These are phyloP conservation scores for Spizellomyces sp. DNA, from an alignment of 192 early-diverging fungal genomes.

Conservation along the genomic window DNA sequence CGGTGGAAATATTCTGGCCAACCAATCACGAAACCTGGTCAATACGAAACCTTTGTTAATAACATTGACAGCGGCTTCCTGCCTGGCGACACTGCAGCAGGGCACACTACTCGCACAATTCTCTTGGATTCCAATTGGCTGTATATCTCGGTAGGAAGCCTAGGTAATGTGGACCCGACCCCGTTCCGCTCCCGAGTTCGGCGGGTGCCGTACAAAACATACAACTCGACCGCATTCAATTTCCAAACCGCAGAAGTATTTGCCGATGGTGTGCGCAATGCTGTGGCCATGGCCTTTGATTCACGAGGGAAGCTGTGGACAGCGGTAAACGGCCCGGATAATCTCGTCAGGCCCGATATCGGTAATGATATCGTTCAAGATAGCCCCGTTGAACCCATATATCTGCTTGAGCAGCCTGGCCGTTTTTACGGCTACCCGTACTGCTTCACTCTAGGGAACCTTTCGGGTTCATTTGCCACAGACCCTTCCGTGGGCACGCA, in stretches of 20 bases:
- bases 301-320: conserved; percentile 26
- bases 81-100: conserved; percentile 7
- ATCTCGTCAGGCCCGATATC: conserved; percentile 34
- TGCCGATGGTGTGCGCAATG: conserved; percentile 48
- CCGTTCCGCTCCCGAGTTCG: conserved; percentile 29
- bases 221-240: conserved; percentile 18
- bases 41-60: conserved; percentile 18
- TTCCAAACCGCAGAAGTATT: conserved; percentile 26
- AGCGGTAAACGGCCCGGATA: conserved; percentile 45
- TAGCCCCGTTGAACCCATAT: conserved; percentile 38
- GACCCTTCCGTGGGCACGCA: conserved; percentile 22
- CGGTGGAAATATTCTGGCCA: conserved; percentile 26
- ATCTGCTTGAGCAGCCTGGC: conserved; percentile 27
- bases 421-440: conserved; percentile 48
- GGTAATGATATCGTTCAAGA: conserved; percentile 31
- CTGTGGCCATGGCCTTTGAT: conserved; percentile 37
- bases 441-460: conserved; percentile 44
- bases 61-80: conserved; percentile 33
- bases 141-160: conserved; percentile 37
- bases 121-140: conserved; percentile 30
- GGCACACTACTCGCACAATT: conserved; percentile 39
- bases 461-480: conserved; percentile 22
- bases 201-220: conserved; percentile 22
- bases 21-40: neutral
- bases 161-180: conserved; percentile 38